Base-by-base conservation (phyloP, 2,329 filamentous ascomycete species). In the Atkinsonella hypoxylon region DNA sequence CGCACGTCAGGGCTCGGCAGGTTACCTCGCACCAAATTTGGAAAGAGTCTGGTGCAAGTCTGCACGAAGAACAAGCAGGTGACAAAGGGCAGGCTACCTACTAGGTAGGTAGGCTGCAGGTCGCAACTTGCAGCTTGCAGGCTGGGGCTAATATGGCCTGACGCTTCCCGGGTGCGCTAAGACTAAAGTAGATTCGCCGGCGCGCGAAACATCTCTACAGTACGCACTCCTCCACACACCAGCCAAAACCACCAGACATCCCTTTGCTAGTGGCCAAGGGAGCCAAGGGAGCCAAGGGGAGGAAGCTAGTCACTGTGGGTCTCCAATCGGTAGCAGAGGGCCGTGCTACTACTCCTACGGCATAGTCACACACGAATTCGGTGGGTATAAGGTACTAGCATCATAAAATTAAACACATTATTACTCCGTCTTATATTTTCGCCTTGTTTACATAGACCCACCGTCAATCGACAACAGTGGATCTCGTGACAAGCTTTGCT, bases 1-100 rank as follows among this genome's bases (percentile, higher is more conserved):
- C 6, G 45, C 34, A 47, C 45, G 45, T 47, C 45, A 47, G 45
- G 32, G 31, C 31, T 47, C 45, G 45, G 45, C 45, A 47, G 34
- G 45, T 40, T 47, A 39, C 32, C 45, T 47, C 31, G 17, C 9
- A 20, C 34, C 34, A 36, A 36, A 10, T 36, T 36, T 36, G 15
- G 34, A 12, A 36, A 15, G 34, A 36, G 34, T 7, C 15, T 5
- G 9, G 34, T 15, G 34, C 11, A 3, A 36, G 11, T 36, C 5
- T 36, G 34, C 34, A 11, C 34, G 9, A 36, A 5, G 34, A 36
- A 4, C 34, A 36, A 10, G 34, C 34, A 36, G 32, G 32, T 36
- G 32, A 15, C 13, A 15, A 8, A 15, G 10, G 32, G 10, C 15
- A 15, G 34, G 34, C 11, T 36, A 12, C 7, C 31, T 6, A 6